Conservation (phyloP, 2,329 filamentous ascomycete species). For the Claviceps pazoutovae region DNA sequence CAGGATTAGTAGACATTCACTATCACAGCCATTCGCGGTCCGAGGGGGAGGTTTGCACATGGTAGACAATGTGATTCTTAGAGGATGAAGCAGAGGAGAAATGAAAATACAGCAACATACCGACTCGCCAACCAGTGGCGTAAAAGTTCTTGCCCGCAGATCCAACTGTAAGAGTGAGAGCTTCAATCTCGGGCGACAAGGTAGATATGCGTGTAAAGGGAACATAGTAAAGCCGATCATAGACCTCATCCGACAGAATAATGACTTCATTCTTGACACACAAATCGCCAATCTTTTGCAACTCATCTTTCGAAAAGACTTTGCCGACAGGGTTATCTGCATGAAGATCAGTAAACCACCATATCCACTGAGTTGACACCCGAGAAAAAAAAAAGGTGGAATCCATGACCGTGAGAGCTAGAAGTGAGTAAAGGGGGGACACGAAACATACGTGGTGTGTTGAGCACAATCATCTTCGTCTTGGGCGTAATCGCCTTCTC, state of each 20-base stretch:
- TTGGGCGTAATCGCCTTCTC: slow-evolving; percentile 67
- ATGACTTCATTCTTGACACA: slow-evolving; percentile 90
- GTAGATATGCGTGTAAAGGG: slow-evolving; percentile 90
- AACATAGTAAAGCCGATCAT: slow-evolving; percentile 88
- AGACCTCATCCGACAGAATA: slow-evolving; percentile 85
- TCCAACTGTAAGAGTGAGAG: slow-evolving; percentile 81
- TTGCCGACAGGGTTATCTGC: slow-evolving; percentile 90
- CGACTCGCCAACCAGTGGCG: slow-evolving; percentile 88
- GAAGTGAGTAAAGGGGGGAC: neutral
- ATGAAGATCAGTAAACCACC: neutral
- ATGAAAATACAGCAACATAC: slow-evolving; percentile 17
- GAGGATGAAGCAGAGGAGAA: neutral
- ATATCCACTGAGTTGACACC: neutral
- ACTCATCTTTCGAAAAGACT: slow-evolving; percentile 74
- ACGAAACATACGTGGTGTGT: slow-evolving; percentile 46
- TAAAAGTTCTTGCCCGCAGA: slow-evolving; percentile 98
- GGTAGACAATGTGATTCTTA: neutral
- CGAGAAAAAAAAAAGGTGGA: neutral
- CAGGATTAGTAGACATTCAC: too few relatives aligned
- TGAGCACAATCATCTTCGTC: slow-evolving; percentile 93
- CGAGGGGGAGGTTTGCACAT: too few relatives aligned
- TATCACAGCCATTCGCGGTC: too few relatives aligned
- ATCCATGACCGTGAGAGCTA: too few relatives aligned
- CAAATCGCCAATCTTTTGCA: slow-evolving; percentile 71
- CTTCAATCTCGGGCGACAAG: slow-evolving; percentile 76